A percentile compares a stretch with the other conserved stretches of the same genome.
phyloP scores from a whole-genome alignment of 306 rosid genomes.

The Medicago lupulina region DNA sequence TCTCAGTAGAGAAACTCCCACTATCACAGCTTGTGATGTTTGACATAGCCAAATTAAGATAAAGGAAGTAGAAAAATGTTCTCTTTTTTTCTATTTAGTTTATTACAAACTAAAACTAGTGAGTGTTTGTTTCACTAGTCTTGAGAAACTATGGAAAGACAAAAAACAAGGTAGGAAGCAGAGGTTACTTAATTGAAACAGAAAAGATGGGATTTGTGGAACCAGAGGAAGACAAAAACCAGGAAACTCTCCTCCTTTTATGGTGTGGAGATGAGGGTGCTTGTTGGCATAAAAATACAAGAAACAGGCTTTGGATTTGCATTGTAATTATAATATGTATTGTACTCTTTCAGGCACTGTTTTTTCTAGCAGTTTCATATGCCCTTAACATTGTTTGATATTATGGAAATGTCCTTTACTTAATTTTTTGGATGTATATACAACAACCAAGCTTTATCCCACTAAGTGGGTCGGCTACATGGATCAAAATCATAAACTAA shows the following conservation, averaged over 20 bases:
- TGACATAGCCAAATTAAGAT: constrained; percentile 60
- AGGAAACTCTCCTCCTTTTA: constrained; percentile 77
- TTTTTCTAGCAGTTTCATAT: constrained; percentile 35
- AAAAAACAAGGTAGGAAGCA: neutral
- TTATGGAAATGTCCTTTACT: constrained; percentile 48
- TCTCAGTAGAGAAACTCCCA: constrained; percentile 78
- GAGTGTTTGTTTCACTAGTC: constrained; percentile 34
- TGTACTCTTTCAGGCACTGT: constrained; percentile 43
- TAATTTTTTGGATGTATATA: neutral
- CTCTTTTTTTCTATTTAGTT: neutral
- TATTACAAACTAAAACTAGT: constrained; percentile 29
- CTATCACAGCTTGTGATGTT: constrained; percentile 76
- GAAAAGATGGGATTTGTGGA: constrained; percentile 67
- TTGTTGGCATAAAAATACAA: constrained; percentile 61
- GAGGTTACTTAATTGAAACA: constrained; percentile 36
- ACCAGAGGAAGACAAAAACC: constrained; percentile 82
- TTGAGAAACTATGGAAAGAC: constrained; percentile 10
- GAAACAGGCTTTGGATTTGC: constrained; percentile 57
- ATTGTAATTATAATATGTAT: constrained; percentile 23
- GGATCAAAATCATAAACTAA: no score
- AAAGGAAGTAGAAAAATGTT: constrained; percentile 21
- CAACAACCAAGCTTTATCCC: no score
- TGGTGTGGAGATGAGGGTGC: constrained; percentile 61
- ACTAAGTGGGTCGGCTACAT: no score
- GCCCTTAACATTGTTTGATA: constrained; percentile 53